Conservation (phyloP, 1,139 yeast genomes). For the Blastobotrys illinoisensis region DNA sequence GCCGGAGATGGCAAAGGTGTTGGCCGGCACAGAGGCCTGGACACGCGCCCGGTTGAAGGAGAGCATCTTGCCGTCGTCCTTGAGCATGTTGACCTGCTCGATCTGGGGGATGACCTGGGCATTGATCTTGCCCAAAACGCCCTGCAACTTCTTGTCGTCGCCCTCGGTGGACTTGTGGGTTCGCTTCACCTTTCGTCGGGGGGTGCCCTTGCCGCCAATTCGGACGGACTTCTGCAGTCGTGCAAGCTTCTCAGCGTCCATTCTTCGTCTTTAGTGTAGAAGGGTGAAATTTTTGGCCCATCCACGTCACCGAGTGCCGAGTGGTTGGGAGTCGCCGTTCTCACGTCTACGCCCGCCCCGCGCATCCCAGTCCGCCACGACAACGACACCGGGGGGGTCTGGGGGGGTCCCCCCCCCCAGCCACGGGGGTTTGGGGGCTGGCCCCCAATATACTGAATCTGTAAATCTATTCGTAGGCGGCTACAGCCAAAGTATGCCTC, state of each 20-base stretch:
- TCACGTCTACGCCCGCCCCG: not conserved
- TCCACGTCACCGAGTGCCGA: not conserved
- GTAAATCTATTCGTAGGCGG: no score
- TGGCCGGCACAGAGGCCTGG: conserved; percentile 85
- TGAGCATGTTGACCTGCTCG: conserved; percentile 97
- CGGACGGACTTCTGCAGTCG: conserved; percentile 38
- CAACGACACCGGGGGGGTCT: no score
- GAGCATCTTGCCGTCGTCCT: conserved; percentile 91
- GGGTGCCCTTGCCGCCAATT: conserved; percentile 45
- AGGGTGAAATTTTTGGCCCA: not conserved
- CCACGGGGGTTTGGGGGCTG: no score
- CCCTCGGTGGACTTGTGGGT: conserved; percentile 59
- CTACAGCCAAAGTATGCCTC: no score
- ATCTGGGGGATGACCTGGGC: conserved; percentile 85
- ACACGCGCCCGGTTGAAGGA: conserved; percentile 95
- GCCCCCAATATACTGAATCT: no score
- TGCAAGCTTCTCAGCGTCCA: conserved; percentile 38
- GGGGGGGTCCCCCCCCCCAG: not conserved
- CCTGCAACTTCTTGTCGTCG: conserved; percentile 87
- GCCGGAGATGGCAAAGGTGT: conserved; percentile 94
- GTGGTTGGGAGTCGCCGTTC: not conserved
- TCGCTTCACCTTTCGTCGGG: conserved; percentile 74
- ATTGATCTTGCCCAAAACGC: conserved; percentile 81
- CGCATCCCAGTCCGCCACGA: no score
- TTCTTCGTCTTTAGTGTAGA: conserved; percentile 8